Conservation (phyloP, 2,329 filamentous ascomycete species). For the Meredithiella fracta region DNA sequence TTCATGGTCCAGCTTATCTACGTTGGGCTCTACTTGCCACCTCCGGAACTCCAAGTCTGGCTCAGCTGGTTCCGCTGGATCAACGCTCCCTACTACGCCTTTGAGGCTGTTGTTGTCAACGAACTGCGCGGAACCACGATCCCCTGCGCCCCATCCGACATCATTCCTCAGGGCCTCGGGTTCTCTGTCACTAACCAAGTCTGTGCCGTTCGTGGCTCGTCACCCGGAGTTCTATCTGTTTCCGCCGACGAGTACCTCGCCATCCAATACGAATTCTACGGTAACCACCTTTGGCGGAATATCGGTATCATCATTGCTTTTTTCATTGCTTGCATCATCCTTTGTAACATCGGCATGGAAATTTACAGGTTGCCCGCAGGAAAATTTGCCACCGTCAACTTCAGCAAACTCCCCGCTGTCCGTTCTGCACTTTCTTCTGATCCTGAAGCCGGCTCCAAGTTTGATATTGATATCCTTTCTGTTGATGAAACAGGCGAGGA, state of each 20-base stretch:
- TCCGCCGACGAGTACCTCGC: background rate
- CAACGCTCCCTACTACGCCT: background rate
- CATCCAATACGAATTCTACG: background rate
- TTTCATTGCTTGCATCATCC: background rate
- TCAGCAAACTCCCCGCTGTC: background rate
- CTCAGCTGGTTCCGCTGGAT: constrained; percentile 1
- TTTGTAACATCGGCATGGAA: background rate
- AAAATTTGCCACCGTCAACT: constrained; percentile 1
- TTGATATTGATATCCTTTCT: background rate
- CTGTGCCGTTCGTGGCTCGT: background rate
- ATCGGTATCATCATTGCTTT: background rate
- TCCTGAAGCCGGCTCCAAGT: background rate
- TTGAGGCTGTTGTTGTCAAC: background rate
- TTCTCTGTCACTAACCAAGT: background rate
- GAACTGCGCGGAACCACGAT: background rate
- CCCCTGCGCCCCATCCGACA: background rate
- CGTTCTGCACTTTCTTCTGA: background rate
- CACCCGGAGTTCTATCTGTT: background rate
- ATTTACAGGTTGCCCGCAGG: background rate
- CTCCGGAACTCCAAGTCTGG: background rate
- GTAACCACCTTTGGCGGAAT: background rate
- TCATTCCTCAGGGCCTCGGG: background rate
- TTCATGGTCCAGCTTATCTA: background rate
- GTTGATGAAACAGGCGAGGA: background rate
- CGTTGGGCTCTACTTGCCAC: background rate